Conservation (phyloP, 768 basidiomycete genomes). For the Podaxis sp. region DNA sequence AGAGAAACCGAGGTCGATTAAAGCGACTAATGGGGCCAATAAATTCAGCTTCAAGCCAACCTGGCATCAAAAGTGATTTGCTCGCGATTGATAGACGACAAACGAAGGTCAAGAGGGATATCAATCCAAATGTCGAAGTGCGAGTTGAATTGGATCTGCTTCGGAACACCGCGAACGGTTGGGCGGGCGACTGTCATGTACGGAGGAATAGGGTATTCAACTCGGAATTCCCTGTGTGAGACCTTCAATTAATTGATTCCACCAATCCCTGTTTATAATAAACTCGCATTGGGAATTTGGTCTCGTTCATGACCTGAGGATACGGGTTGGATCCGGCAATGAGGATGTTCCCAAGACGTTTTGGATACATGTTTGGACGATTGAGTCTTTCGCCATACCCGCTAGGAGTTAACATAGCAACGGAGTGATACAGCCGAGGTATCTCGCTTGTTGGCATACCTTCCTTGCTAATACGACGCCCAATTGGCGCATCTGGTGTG, state of each 20-base stretch:
- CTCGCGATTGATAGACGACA: slow-evolving; percentile 27
- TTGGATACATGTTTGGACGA: slow-evolving; percentile 12
- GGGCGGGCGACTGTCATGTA: slow-evolving; percentile 34
- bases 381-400: slow-evolving; percentile 28
- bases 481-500: slow-evolving; percentile 34
- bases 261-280: not conserved
- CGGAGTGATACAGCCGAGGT: slow-evolving; percentile 58
- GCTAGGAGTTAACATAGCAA: slow-evolving; percentile 49
- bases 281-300: slow-evolving; percentile 22
- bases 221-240: slow-evolving; percentile 31
- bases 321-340: slow-evolving; percentile 6
- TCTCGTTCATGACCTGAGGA: slow-evolving; percentile 21
- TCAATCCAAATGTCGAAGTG: slow-evolving; percentile 27
- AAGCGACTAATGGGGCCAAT: slow-evolving; percentile 23
- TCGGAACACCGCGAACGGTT: slow-evolving; percentile 27
- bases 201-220: slow-evolving; percentile 38
- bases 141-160: slow-evolving; percentile 30
- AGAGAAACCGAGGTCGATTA: slow-evolving; percentile 38
- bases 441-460: slow-evolving; percentile 37
- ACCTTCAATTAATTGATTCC: not conserved
- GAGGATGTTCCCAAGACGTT: not conserved
- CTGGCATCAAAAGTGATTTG: too few species aligned
- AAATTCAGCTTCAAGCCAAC: not conserved
- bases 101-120: slow-evolving; percentile 24
- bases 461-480: slow-evolving; percentile 38